Percentiles rank a stretch among this genome's conserved stretches.
Evolutionary conservation across 495 filamentous ascomycete genomes (phyloP).

Genomic region (Tuber calosporum): DNA sequence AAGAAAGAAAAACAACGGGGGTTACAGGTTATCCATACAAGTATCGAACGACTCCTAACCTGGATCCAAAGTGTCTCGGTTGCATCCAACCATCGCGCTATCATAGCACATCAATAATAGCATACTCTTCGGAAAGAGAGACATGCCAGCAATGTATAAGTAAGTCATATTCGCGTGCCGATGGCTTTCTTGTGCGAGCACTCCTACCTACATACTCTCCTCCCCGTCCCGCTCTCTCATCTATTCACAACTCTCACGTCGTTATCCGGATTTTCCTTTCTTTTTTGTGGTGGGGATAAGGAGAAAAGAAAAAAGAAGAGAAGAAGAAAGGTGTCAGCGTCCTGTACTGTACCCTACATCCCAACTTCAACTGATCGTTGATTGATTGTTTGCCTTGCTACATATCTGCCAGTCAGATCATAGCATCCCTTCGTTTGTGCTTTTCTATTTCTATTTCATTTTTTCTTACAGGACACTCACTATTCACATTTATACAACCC

Average conservation of each 20-base stretch:
- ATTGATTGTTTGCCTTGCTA: conserved; percentile 6
- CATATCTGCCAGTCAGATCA: conserved; percentile 27
- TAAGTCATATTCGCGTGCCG: neutral
- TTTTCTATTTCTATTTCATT: conserved; percentile 16
- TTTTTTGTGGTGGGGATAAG: neutral
- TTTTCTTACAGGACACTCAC: conserved; percentile 16
- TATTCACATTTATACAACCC: neutral
- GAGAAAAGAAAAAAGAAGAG: neutral
- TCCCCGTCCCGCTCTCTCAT: neutral
- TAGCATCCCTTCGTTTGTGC: conserved; percentile 13
- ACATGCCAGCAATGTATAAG: neutral
- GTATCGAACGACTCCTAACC: neutral
- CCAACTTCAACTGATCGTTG: neutral
- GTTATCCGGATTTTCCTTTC: neutral
- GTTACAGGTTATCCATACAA: neutral
- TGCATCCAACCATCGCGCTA: neutral
- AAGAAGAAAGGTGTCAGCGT: neutral
- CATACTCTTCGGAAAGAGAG: neutral
- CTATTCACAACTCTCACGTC: neutral
- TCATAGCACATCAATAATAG: neutral
- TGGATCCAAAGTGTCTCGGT: neutral
- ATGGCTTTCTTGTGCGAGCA: neutral
- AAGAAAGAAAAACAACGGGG: too few species aligned
- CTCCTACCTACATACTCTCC: too few species aligned
- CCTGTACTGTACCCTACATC: too few species aligned